Percentiles rank a stretch among this genome's conserved stretches.
Conservation (phyloP, 2,329 filamentous ascomycete genomes). For the Pyricularia sp. region DNA sequence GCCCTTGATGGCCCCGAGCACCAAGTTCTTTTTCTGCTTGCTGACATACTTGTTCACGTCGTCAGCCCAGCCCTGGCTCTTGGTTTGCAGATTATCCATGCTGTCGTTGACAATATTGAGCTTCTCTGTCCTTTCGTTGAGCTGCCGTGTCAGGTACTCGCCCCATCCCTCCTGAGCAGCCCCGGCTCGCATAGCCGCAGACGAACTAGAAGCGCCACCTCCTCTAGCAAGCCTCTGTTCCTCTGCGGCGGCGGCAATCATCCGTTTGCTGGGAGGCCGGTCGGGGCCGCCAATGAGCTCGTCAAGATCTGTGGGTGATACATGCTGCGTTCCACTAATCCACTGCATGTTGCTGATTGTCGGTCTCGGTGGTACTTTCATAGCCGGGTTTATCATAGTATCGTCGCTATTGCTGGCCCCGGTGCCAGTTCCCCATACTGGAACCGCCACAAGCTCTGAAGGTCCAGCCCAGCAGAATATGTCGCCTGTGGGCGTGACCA, state of each 20-base stretch:
- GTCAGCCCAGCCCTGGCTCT: conserved; percentile 74
- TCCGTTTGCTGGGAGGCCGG: conserved; percentile 78
- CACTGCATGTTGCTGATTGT: conserved; percentile 95
- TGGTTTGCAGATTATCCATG: conserved; percentile 74
- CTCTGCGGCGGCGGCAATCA: conserved; percentile 69
- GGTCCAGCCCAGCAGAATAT: conserved; percentile 84
- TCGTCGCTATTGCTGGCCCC: conserved; percentile 56
- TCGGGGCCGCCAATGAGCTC: conserved; percentile 82
- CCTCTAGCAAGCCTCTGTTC: conserved; percentile 55
- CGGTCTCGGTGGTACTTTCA: conserved; percentile 67
- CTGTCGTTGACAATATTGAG: conserved; percentile 73
- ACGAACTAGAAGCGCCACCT: conserved; percentile 19
- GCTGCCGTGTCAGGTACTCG: conserved; percentile 75
- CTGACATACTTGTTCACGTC: conserved; percentile 82
- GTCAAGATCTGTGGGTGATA: conserved; percentile 81
- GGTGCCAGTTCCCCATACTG: conserved; percentile 71
- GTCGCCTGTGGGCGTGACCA: conserved; percentile 70
- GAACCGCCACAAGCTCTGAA: conserved; percentile 73
- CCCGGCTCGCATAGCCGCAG: conserved; percentile 21
- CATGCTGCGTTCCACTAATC: conserved; percentile 89
- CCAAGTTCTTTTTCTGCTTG: conserved; percentile 78
- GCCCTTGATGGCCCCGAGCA: conserved; percentile 60
- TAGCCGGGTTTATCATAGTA: conserved; percentile 67
- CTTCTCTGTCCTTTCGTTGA: conserved; percentile 86
- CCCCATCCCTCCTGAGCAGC: conserved; percentile 53